These are phyloP conservation scores for Boletus bicolor DNA, from an alignment of 768 basidiomycete genomes.

Conservation along the genomic window DNA sequence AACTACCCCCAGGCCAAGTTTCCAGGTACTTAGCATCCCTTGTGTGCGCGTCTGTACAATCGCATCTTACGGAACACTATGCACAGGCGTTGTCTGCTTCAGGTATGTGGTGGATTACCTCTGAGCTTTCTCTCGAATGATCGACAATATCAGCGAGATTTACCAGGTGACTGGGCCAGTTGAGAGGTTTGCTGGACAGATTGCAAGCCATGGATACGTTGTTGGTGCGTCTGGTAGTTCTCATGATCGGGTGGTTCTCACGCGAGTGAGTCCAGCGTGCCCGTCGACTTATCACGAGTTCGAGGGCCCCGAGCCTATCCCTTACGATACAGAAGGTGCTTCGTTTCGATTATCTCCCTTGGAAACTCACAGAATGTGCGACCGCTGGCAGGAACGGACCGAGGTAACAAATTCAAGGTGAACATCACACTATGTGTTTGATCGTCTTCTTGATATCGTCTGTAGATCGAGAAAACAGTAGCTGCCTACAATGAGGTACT, in stretches of 20 bases:
- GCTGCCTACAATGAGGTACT: conserved; percentile 84
- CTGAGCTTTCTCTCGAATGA: neutral
- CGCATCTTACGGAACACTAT: neutral
- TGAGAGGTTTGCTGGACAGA: conserved; percentile 86
- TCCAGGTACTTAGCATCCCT: conserved; percentile 51
- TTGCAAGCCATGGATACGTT: conserved; percentile 82
- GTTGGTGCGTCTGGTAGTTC: conserved; percentile 51
- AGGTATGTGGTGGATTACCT: conserved; percentile 42
- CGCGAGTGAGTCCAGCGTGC: conserved; percentile 47
- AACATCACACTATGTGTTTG: neutral
- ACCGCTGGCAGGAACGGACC: conserved; percentile 62
- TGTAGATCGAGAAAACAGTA: conserved; percentile 81
- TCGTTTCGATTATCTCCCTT: neutral
- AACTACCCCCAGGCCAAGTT: conserved; percentile 90
- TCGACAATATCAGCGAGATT: conserved; percentile 64
- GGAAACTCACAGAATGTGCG: neutral
- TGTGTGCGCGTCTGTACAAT: neutral
- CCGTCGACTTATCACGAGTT: conserved; percentile 93
- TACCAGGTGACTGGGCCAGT: conserved; percentile 97
- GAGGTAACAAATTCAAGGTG: conserved; percentile 93
- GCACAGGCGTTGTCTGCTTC: conserved; percentile 74
- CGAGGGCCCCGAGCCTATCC: conserved; percentile 80
- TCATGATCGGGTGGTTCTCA: conserved; percentile 1
- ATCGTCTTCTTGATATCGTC: conserved; percentile 4
- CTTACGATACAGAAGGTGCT: conserved; percentile 82